These are phyloP conservation scores for Colletotrichum sp. DNA, from an alignment of 2,329 filamentous ascomycete genomes.

Conservation along the genomic window DNA sequence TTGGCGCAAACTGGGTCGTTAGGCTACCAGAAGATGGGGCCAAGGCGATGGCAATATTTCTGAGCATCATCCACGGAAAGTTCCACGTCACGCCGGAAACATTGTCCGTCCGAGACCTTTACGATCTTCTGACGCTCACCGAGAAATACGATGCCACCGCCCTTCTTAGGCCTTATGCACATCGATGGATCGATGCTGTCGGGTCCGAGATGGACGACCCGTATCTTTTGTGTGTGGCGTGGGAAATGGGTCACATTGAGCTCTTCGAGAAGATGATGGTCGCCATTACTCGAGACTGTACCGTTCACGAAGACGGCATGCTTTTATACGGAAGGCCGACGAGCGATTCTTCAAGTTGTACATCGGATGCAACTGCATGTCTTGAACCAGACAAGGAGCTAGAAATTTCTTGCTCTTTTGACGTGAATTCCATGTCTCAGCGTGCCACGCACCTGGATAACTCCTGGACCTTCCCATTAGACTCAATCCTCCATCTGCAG, in stretches of 20 bases:
- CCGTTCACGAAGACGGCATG: background rate
- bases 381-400: background rate
- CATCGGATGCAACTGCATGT: background rate
- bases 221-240: background rate
- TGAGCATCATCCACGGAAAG: slow-evolving; percentile 34
- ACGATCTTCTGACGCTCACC: background rate
- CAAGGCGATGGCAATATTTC: slow-evolving; percentile 27
- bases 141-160: background rate
- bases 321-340: background rate
- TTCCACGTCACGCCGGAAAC: background rate
- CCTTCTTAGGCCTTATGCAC: background rate
- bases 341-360: background rate
- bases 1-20: slow-evolving; percentile 26
- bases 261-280: background rate
- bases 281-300: background rate
- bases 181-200: background rate
- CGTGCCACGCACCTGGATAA: background rate
- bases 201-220: background rate
- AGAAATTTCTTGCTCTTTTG: background rate
- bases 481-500: background rate
- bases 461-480: background rate
- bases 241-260: background rate
- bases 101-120: background rate
- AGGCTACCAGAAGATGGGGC: slow-evolving; percentile 34
- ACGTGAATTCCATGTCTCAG: background rate